Percentiles rank a stretch among this genome's conserved stretches.
phyloP scores from a whole-genome alignment of 345 rosid species.

The Sisymbrium irio region DNA sequence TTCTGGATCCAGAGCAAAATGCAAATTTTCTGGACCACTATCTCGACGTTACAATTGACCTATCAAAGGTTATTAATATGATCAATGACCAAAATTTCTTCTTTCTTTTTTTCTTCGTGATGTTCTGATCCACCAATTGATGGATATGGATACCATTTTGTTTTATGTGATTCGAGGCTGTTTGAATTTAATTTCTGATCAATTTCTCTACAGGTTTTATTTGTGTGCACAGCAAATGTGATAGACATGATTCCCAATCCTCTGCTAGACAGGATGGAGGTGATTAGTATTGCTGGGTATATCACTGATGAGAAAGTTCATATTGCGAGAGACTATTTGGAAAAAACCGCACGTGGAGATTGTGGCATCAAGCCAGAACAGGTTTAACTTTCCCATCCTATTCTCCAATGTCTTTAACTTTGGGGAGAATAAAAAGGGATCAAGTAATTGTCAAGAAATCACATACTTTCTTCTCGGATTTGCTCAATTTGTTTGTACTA shows the following conservation, averaged over 20 bases:
- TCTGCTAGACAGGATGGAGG: slow-evolving; percentile 99
- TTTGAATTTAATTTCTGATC: neutral
- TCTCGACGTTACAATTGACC: slow-evolving; percentile 92
- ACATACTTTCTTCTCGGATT: neutral
- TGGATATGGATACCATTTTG: slow-evolving; percentile 14
- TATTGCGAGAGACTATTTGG: slow-evolving; percentile 96
- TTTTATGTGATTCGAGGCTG: neutral
- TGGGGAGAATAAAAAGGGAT: neutral
- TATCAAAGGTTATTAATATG: slow-evolving; percentile 70
- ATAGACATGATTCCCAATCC: slow-evolving; percentile 93
- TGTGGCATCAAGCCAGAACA: slow-evolving; percentile 93
- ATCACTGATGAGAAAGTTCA: slow-evolving; percentile 98
- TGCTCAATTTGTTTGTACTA: slow-evolving; percentile 4
- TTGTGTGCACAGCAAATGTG: slow-evolving; percentile 99
- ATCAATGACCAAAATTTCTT: slow-evolving; percentile 5
- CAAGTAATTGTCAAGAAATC: neutral
- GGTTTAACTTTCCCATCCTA: slow-evolving; percentile 42
- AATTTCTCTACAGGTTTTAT: slow-evolving; percentile 66
- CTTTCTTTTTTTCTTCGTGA: neutral
- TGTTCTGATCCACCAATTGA: neutral
- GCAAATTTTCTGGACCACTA: slow-evolving; percentile 98
- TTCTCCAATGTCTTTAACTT: neutral
- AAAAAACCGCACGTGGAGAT: slow-evolving; percentile 78
- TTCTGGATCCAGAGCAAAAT: slow-evolving; percentile 99
- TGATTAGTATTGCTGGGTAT: slow-evolving; percentile 94